phyloP scores from a whole-genome alignment of 345 rosid genomes.

The Psidium guajava region DNA sequence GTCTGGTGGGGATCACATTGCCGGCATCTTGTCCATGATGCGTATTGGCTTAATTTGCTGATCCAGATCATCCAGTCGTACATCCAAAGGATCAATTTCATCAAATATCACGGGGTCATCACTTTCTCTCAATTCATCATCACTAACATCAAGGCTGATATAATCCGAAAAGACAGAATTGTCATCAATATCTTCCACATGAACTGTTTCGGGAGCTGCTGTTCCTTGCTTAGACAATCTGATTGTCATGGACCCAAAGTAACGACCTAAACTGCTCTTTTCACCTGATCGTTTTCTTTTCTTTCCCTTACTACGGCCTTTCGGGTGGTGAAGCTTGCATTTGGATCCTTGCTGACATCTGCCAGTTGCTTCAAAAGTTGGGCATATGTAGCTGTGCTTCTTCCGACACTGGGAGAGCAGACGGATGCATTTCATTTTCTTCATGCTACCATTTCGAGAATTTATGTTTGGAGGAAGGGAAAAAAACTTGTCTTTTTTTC shows the following conservation, averaged over 20 bases:
- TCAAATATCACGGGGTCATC: not conserved
- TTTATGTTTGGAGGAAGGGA: not conserved
- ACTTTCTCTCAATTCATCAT: conserved; percentile 33
- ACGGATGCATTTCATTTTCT: not conserved
- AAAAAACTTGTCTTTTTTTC: not conserved
- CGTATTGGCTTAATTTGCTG: conserved; percentile 51
- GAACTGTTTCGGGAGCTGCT: conserved; percentile 14
- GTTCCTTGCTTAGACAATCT: conserved; percentile 18
- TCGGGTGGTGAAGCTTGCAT: conserved; percentile 94
- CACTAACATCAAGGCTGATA: conserved; percentile 36
- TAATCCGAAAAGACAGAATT: conserved; percentile 25
- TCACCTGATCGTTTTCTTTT: conserved; percentile 45
- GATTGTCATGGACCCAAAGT: conserved; percentile 27
- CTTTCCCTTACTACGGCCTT: conserved; percentile 43
- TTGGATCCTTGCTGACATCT: conserved; percentile 70
- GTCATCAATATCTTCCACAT: conserved; percentile 5
- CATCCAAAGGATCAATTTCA: conserved; percentile 16
- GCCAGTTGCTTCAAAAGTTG: conserved; percentile 63
- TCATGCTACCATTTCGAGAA: not conserved
- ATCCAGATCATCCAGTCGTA: conserved; percentile 26
- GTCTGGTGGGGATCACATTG: not conserved
- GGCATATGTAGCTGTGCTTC: conserved; percentile 91
- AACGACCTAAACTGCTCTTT: conserved; percentile 47
- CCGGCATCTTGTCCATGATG: conserved; percentile 16
- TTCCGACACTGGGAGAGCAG: conserved; percentile 61